Percentiles rank a stretch among this genome's conserved stretches.
These are phyloP conservation scores for Penicillium janthinellum DNA, from an alignment of 2,329 filamentous ascomycete genomes.

Conservation along the genomic window DNA sequence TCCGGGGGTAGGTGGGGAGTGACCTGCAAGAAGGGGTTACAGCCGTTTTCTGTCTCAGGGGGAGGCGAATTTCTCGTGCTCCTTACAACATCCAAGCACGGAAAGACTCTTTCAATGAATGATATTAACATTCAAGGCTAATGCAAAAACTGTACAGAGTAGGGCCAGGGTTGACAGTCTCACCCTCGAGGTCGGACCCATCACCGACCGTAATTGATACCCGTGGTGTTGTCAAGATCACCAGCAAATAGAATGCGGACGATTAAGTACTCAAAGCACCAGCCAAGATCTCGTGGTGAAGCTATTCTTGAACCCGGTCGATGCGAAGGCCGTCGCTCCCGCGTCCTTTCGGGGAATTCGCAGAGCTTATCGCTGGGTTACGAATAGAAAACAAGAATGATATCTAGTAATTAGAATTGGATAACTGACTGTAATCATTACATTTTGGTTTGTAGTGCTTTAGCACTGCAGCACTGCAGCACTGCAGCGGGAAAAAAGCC, in stretches of 20 bases:
- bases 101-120: neutral
- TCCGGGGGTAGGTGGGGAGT: neutral
- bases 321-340: neutral
- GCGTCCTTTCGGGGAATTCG: slow-evolving; percentile 3
- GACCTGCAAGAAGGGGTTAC: neutral
- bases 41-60: slow-evolving; percentile 6
- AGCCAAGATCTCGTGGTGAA: neutral
- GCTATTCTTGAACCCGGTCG: neutral
- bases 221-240: slow-evolving; percentile 5
- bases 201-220: slow-evolving; percentile 22
- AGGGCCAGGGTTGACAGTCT: slow-evolving; percentile 7
- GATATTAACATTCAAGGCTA: neutral
- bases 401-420: neutral
- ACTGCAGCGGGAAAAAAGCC: slow-evolving; percentile 2
- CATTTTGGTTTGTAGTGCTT: neutral
- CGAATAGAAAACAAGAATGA: neutral
- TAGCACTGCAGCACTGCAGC: neutral
- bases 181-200: slow-evolving; percentile 16
- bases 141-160: too few relatives aligned
- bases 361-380: slow-evolving; percentile 4
- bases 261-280: neutral
- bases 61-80: slow-evolving; percentile 3
- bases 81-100: neutral
- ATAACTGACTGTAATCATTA: neutral
- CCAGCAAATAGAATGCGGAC: slow-evolving; percentile 10